These are phyloP conservation scores for Schizonepeta tenuifolia DNA, from an alignment of 257 asterid genomes.

Conservation along the genomic window DNA sequence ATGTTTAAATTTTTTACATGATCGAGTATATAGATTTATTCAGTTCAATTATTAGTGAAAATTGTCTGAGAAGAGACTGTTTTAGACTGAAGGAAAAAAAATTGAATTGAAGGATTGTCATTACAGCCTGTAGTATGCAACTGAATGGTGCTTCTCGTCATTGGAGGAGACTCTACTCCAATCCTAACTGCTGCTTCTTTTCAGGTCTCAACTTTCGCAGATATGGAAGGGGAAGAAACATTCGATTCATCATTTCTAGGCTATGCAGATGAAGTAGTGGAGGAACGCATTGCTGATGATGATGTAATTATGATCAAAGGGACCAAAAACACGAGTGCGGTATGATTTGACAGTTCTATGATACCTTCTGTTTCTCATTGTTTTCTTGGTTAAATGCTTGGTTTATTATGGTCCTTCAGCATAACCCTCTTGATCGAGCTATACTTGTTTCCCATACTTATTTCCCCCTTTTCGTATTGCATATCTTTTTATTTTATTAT, in stretches of 20 bases:
- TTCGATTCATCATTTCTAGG: slow-evolving; percentile 86
- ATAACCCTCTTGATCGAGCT: slow-evolving; percentile 15
- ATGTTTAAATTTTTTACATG: no score
- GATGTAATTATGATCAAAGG: slow-evolving; percentile 94
- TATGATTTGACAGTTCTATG: slow-evolving; percentile 37
- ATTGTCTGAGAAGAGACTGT: neutral
- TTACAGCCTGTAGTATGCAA: neutral
- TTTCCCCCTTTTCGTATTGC: neutral
- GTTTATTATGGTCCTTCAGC: slow-evolving; percentile 9
- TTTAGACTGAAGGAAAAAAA: neutral
- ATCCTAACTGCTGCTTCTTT: slow-evolving; percentile 20
- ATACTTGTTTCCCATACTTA: neutral
- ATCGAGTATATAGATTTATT: no score
- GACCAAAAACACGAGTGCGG: slow-evolving; percentile 74
- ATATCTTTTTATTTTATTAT: neutral
- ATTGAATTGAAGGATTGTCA: neutral
- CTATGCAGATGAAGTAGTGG: slow-evolving; percentile 88
- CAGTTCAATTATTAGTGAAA: no score
- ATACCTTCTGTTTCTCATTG: neutral
- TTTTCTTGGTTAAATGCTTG: slow-evolving; percentile 14
- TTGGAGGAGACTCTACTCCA: neutral
- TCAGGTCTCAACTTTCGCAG: slow-evolving; percentile 92
- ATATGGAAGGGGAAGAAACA: slow-evolving; percentile 97
- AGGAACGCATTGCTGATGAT: slow-evolving; percentile 88
- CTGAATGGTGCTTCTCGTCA: neutral